Evolutionary conservation across 2,329 filamentous ascomycete species (phyloP).

Genomic region (Fusarium mundagurra): DNA sequence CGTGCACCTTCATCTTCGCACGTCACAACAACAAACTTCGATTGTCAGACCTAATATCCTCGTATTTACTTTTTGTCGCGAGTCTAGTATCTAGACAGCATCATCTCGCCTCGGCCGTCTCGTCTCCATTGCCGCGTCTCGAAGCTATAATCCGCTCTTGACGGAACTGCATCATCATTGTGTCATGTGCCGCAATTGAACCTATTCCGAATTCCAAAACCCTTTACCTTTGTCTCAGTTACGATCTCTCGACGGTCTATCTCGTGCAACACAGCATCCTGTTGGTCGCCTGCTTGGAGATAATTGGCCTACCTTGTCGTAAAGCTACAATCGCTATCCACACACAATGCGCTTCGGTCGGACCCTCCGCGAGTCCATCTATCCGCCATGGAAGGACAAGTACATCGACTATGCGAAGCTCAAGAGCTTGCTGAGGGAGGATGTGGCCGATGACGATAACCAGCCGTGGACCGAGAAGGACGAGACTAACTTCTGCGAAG

Average conservation of each 20-base stretch:
- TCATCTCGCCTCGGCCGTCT: background rate
- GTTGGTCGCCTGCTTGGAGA: constrained; percentile 7
- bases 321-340: constrained; percentile 1
- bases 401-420: constrained; percentile 97
- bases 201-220: background rate
- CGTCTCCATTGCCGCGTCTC: constrained; percentile 1
- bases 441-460: constrained; percentile 68
- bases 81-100: background rate
- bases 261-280: background rate
- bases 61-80: background rate
- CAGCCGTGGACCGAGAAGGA: constrained; percentile 89
- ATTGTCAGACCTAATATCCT: background rate
- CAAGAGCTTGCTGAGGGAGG: constrained; percentile 87
- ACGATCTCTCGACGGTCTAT: background rate
- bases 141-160: constrained; percentile 3
- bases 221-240: background rate
- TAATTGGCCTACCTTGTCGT: background rate
- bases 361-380: constrained; percentile 82
- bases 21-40: background rate
- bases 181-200: constrained; percentile 29
- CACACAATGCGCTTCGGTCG: constrained; percentile 87
- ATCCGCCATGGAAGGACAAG: constrained; percentile 88
- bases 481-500: constrained; percentile 92
- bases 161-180: constrained; percentile 24
- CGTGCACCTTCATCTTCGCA: constrained; percentile 1